Evolutionary conservation across 2,329 filamentous ascomycete species (phyloP), one percentile per base, ranked within the genome.

Genomic region (Fusarium sp.): DNA sequence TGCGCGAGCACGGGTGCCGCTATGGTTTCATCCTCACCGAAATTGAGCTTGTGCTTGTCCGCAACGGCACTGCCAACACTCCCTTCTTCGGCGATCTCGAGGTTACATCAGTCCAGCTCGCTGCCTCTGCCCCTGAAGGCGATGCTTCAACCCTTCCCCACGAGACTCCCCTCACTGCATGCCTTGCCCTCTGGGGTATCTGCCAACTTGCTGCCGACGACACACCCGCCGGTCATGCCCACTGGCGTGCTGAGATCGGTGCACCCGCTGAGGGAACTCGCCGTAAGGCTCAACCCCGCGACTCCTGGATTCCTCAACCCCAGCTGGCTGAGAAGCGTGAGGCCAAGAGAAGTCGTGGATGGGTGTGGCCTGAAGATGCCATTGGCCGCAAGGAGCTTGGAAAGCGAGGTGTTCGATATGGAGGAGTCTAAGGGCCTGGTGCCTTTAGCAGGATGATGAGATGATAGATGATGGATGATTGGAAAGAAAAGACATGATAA

Each of bases 11-110:
- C 84, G 91, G 92, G 75, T 97, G 94, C 81, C 92, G 96, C 67
- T 98, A 98, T 82, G 96, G 96, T 62, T 98, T 98, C 86, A 96
- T 98, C 82, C 91, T 98, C 79, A 98, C 94, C 3, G 96, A 98
- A 84, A 98, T 98, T 77, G 96, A 98, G 84, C 91, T 98, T 14
- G 92, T 98, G 44, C 91, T 96, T 77, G 94, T 98, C 2, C 94
- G 95, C 78, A 94, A 93, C 75, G 95, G 95, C 59, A 89, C 81
- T 76, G 92, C 88, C 78, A 84, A 87, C 45, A 90, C 91, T 3
- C 95, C 95, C 0, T 91, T 94, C 81, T 98, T 98, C 79, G 95
- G 96, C n/a, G 94, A 92, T 82, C 86, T 98, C 10, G 95, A 98
- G 82, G 88, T 97, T 34, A 85, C 86, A 24, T 88, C 86, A 48